A percentile compares a stretch with the other conserved stretches of the same genome.
These are phyloP conservation scores for Hypoxylon rubiginosum DNA, from an alignment of 2,329 filamentous ascomycete species.

Conservation along the genomic window DNA sequence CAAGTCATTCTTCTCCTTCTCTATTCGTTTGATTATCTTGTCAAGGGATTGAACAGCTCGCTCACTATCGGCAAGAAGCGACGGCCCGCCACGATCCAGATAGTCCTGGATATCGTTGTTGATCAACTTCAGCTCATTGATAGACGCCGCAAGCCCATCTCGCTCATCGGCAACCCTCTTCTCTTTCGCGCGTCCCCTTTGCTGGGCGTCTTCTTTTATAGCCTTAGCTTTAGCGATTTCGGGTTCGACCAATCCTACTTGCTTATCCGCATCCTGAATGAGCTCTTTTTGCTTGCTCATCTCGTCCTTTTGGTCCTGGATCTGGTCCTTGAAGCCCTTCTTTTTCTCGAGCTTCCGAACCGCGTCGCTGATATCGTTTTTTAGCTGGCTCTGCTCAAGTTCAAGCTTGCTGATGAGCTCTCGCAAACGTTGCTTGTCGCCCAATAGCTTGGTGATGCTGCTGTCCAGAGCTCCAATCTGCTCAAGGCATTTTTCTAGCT, in stretches of 20 bases:
- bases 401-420: conserved; percentile 78
- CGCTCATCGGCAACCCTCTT: conserved; percentile 78
- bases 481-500: conserved; percentile 76
- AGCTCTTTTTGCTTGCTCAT: conserved; percentile 76
- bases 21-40: conserved; percentile 72
- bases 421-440: conserved; percentile 79
- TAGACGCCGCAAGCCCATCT: conserved; percentile 77
- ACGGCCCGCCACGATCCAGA: conserved; percentile 78
- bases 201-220: conserved; percentile 81
- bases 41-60: conserved; percentile 78
- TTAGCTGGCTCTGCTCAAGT: conserved; percentile 80
- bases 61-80: conserved; percentile 77
- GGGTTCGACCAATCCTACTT: conserved; percentile 80
- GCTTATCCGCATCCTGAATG: conserved; percentile 77
- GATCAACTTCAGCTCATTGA: conserved; percentile 81
- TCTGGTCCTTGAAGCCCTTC: conserved; percentile 74
- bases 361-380: conserved; percentile 77
- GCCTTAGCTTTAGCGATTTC: conserved; percentile 81
- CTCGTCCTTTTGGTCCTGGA: conserved; percentile 79
- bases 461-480: conserved; percentile 75
- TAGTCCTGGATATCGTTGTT: conserved; percentile 86
- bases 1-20: conserved; percentile 76
- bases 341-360: conserved; percentile 86
- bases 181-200: conserved; percentile 79
- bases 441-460: conserved; percentile 73